phyloP scores from a whole-genome alignment of 2,329 filamentous ascomycete genomes.

The Ceratocystis smalleyi region DNA sequence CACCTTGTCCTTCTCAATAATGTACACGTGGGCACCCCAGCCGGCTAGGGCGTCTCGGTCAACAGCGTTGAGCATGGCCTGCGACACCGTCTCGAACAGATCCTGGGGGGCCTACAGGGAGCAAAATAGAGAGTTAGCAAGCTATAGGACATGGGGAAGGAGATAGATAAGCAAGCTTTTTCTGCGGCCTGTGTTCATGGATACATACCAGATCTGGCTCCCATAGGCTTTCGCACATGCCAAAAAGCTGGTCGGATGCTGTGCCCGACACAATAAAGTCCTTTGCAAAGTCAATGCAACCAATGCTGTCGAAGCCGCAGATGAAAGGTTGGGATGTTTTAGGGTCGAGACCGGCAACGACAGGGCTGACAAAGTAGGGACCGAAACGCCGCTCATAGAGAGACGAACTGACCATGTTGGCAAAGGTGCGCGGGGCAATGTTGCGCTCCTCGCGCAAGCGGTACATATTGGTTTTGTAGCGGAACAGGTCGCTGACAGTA shows the following conservation, averaged over 20 bases:
- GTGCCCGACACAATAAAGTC: constrained; percentile 98
- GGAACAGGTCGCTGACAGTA: constrained; percentile 91
- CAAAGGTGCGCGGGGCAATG: constrained; percentile 87
- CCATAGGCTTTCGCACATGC: constrained; percentile 96
- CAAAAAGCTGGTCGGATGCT: constrained; percentile 92
- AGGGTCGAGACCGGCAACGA: constrained; percentile 86
- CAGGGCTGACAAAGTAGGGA: constrained; percentile 88
- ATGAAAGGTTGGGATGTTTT: constrained; percentile 93
- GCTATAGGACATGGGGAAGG: background rate
- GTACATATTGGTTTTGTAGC: constrained; percentile 99
- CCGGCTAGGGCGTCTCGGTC: constrained; percentile 93
- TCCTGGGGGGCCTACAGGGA: constrained; percentile 61
- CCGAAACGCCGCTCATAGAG: constrained; percentile 95
- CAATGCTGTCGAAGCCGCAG: constrained; percentile 97
- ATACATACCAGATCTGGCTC: constrained; percentile 79
- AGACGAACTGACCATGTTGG: constrained; percentile 80
- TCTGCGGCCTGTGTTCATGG: background rate
- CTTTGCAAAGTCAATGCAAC: constrained; percentile 98
- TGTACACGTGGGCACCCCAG: constrained; percentile 97
- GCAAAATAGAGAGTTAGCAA: background rate
- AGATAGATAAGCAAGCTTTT: background rate
- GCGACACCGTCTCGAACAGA: constrained; percentile 95
- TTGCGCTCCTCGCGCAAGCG: constrained; percentile 92
- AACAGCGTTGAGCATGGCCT: constrained; percentile 85
- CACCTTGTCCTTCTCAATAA: constrained; percentile 99